Percentiles rank a stretch among this genome's conserved stretches.
phyloP scores from a whole-genome alignment of 1,139 yeast genomes.

The Zygosaccharomyces pseudobailii region DNA sequence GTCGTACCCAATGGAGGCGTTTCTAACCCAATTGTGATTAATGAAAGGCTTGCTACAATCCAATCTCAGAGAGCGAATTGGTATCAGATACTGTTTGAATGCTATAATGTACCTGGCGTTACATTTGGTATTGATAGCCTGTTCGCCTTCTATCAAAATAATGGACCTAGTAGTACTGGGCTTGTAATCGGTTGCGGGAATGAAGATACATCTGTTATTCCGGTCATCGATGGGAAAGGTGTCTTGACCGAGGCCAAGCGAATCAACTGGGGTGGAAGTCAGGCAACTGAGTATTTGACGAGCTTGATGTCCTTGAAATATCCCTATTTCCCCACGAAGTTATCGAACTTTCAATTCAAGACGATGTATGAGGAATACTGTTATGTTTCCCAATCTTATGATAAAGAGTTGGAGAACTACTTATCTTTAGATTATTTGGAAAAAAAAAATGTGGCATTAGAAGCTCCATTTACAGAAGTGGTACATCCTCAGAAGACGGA shows the following conservation, averaged over 20 bases:
- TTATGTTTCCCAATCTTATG: constrained; percentile 68
- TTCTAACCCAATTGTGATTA: constrained; percentile 76
- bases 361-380: constrained; percentile 70
- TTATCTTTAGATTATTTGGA: constrained; percentile 64
- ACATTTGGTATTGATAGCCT: constrained; percentile 79
- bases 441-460: constrained; percentile 65
- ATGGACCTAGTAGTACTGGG: constrained; percentile 47
- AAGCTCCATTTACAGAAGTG: constrained; percentile 71
- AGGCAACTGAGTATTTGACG: constrained; percentile 59
- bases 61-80: constrained; percentile 63
- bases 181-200: constrained; percentile 78
- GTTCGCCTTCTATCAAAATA: constrained; percentile 62
- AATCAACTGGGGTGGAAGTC: constrained; percentile 89
- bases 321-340: constrained; percentile 81
- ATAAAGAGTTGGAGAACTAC: constrained; percentile 52
- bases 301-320: constrained; percentile 71
- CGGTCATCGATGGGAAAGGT: constrained; percentile 67
- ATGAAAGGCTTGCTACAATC: constrained; percentile 71
- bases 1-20: constrained; percentile 50
- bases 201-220: constrained; percentile 78
- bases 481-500: constrained; percentile 70
- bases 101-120: constrained; percentile 65
- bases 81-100: constrained; percentile 81
- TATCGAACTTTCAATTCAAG: constrained; percentile 60
- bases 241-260: constrained; percentile 66